Conservation (phyloP, 495 filamentous ascomycete genomes). For the Penicillium daleae region DNA sequence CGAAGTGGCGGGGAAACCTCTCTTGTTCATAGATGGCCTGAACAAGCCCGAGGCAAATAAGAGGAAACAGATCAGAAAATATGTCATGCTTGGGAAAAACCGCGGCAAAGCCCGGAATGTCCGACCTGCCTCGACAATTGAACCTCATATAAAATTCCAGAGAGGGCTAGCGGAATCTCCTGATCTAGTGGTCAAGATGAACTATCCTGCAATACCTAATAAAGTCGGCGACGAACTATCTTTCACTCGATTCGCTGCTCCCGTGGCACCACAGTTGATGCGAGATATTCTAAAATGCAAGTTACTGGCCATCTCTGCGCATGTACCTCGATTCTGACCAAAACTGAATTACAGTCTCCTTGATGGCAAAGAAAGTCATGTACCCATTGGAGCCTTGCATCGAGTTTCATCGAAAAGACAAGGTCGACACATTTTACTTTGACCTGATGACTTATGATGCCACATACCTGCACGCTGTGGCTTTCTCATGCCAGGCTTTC, state of each 20-base stretch:
- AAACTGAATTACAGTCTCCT: conserved; percentile 34
- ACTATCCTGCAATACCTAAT: conserved; percentile 12
- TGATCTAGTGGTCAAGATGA: conserved; percentile 5
- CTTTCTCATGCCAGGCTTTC: conserved; percentile 39
- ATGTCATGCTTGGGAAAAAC: conserved; percentile 57
- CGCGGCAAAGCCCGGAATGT: conserved; percentile 17
- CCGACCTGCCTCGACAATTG: background rate
- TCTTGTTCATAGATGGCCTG: conserved; percentile 14
- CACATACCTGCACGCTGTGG: conserved; percentile 44
- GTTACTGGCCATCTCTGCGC: conserved; percentile 4
- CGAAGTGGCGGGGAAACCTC: background rate
- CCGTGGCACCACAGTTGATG: conserved; percentile 26
- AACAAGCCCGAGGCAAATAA: conserved; percentile 34
- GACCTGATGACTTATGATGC: conserved; percentile 37
- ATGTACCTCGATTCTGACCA: conserved; percentile 1
- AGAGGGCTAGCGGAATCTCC: background rate
- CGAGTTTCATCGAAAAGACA: conserved; percentile 32
- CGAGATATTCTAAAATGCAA: conserved; percentile 27
- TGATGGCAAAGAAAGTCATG: conserved; percentile 23
- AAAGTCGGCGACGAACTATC: conserved; percentile 28
- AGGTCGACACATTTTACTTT: conserved; percentile 30
- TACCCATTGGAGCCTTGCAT: conserved; percentile 45
- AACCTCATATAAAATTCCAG: background rate
- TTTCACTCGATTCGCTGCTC: conserved; percentile 34
- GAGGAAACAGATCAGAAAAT: conserved; percentile 48